phyloP scores from a whole-genome alignment of 345 rosid species.

The Turritis glabra region DNA sequence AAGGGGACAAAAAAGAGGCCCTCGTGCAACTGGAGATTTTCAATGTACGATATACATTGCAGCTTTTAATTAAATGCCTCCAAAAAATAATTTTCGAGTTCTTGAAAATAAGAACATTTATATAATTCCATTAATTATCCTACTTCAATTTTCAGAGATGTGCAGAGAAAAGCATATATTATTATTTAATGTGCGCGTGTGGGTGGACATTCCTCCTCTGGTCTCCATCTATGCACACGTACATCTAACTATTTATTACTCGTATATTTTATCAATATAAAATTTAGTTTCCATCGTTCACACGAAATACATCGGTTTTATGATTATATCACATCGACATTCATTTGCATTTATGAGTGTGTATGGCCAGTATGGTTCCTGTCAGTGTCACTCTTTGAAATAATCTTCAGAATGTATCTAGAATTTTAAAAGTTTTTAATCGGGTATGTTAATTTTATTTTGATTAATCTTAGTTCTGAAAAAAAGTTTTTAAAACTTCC shows the following conservation, averaged over 20 bases:
- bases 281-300: conserved; percentile 3
- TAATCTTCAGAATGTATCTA: not conserved
- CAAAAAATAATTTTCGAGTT: not conserved
- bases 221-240: conserved; percentile 43
- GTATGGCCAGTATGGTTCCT: conserved; percentile 26
- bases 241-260: conserved; percentile 19
- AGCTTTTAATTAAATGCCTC: conserved; percentile 33
- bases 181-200: conserved; percentile 53
- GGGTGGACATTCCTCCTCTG: conserved; percentile 47
- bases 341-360: conserved; percentile 16
- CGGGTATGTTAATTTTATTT: not conserved
- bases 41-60: conserved; percentile 38
- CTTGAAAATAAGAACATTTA: not conserved
- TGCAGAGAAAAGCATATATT: conserved; percentile 31
- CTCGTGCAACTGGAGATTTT: conserved; percentile 71
- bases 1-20: conserved; percentile 66
- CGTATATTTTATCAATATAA: not conserved
- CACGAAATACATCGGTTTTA: conserved; percentile 11
- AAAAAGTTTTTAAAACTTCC: too few relatives aligned
- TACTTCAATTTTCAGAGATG: conserved; percentile 27
- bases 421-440: not conserved
- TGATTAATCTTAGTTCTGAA: too few relatives aligned
- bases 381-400: conserved; percentile 24
- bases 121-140: conserved; percentile 6
- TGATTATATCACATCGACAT: conserved; percentile 27